phyloP scores from a whole-genome alignment of 2,329 filamentous ascomycete genomes.

The Chaetomiaceae sp. region DNA sequence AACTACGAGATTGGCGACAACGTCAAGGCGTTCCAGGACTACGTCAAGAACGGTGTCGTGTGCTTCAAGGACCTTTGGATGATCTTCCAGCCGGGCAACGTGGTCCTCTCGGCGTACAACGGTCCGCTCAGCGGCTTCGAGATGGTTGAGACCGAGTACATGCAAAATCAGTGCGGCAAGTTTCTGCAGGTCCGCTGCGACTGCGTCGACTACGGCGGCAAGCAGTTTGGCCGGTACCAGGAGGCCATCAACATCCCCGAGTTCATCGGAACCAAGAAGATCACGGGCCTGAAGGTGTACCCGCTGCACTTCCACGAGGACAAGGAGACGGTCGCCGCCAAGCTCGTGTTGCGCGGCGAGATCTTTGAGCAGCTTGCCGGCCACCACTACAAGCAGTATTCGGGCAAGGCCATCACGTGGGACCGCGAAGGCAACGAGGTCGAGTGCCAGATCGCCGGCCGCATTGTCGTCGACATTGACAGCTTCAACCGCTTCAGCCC shows the following conservation, averaged over 20 bases:
- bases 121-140: slow-evolving; percentile 38
- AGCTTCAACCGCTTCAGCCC: slow-evolving; percentile 36
- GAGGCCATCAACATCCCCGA: slow-evolving; percentile 34
- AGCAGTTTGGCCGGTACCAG: slow-evolving; percentile 39
- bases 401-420: slow-evolving; percentile 35
- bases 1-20: slow-evolving; percentile 46
- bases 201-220: slow-evolving; percentile 46
- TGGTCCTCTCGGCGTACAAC: slow-evolving; percentile 37
- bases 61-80: slow-evolving; percentile 50
- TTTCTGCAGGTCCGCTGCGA: slow-evolving; percentile 37
- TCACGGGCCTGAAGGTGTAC: slow-evolving; percentile 40
- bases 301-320: slow-evolving; percentile 42
- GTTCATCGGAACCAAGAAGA: slow-evolving; percentile 42
- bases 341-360: slow-evolving; percentile 38
- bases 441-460: slow-evolving; percentile 31
- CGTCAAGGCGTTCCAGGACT: slow-evolving; percentile 47
- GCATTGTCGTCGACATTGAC: slow-evolving; percentile 37
- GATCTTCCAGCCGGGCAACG: slow-evolving; percentile 46
- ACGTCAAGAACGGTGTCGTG: slow-evolving; percentile 49
- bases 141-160: slow-evolving; percentile 36
- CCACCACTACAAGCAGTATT: slow-evolving; percentile 44
- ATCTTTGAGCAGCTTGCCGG: slow-evolving; percentile 43
- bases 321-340: slow-evolving; percentile 30
- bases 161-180: slow-evolving; percentile 34
- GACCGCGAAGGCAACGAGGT: slow-evolving; percentile 32